phyloP scores from a whole-genome alignment of 1,284 basidiomycete genomes.

The Thecaphora frezii region DNA sequence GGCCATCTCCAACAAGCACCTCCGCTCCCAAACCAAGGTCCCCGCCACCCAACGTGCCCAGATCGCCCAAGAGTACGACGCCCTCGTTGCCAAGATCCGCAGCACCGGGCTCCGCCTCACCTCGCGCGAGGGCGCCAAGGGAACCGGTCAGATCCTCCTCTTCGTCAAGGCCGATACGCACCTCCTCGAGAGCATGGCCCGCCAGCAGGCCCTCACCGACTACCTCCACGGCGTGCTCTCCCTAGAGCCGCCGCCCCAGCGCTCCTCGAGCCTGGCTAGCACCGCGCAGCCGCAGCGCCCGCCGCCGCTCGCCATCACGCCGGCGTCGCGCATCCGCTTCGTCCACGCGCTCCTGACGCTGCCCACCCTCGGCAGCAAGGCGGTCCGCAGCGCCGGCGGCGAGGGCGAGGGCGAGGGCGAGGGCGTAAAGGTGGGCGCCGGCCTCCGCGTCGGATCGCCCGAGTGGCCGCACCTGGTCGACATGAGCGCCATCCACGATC shows the following conservation, averaged over 20 bases:
- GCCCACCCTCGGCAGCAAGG: conserved; percentile 14
- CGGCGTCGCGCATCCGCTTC: conserved; percentile 42
- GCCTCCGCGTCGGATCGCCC: conserved; percentile 20
- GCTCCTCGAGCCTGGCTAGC: conserved; percentile 15
- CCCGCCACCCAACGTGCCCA: conserved; percentile 18
- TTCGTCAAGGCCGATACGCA: conserved; percentile 43
- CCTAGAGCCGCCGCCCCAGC: conserved; percentile 19
- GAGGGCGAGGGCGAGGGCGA: conserved; percentile 4
- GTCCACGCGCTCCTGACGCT: conserved; percentile 44
- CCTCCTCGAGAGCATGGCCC: conserved; percentile 18
- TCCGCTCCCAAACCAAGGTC: conserved; percentile 27
- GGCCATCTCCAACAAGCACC: conserved; percentile 28
- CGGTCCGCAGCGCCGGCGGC: conserved; percentile 10
- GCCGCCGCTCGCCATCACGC: conserved; percentile 19
- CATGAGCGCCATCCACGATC: conserved; percentile 55
- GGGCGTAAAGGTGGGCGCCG: conserved; percentile 41
- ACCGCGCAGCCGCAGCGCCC: not conserved
- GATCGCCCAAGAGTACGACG: conserved; percentile 34
- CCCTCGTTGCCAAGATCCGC: conserved; percentile 27
- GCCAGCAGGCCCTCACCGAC: conserved; percentile 39
- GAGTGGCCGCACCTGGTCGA: conserved; percentile 53
- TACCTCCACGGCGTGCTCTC: conserved; percentile 49
- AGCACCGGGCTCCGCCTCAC: conserved; percentile 44
- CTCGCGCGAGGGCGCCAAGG: conserved; percentile 30
- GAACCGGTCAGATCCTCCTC: conserved; percentile 36